These are phyloP conservation scores for Penicillium desertorum DNA, from an alignment of 495 filamentous ascomycete genomes.

Conservation along the genomic window DNA sequence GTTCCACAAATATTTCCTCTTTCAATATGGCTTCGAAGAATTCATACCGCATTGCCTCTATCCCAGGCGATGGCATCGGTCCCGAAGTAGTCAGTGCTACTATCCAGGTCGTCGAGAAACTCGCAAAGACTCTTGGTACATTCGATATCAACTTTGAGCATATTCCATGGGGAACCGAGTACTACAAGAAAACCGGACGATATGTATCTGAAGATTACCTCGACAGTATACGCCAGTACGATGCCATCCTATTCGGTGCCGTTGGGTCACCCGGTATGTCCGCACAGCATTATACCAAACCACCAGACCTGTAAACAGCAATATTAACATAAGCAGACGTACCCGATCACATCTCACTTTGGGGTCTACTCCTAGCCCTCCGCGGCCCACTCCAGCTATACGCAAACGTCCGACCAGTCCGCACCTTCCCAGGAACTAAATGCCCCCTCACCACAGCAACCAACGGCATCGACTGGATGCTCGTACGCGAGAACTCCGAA, in stretches of 20 bases:
- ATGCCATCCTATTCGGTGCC: conserved; percentile 50
- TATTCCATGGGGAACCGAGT: conserved; percentile 41
- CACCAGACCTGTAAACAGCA: background rate
- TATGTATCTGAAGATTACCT: conserved; percentile 45
- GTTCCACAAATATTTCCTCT: background rate
- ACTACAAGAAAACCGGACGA: conserved; percentile 42
- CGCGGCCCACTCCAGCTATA: conserved; percentile 51
- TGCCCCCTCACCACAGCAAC: conserved; percentile 41
- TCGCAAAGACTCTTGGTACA: conserved; percentile 31
- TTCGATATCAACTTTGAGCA: conserved; percentile 42
- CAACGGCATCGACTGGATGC: conserved; percentile 48
- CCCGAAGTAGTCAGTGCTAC: conserved; percentile 41
- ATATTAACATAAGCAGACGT: conserved; percentile 33
- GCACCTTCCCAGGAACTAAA: conserved; percentile 43
- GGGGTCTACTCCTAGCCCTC: conserved; percentile 50
- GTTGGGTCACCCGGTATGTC: conserved; percentile 41
- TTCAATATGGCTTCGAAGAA: conserved; percentile 12
- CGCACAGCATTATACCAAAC: too few relatives aligned
- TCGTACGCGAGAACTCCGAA: conserved; percentile 52
- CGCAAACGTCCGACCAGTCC: conserved; percentile 51
- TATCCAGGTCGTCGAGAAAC: conserved; percentile 35
- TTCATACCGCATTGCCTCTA: conserved; percentile 39
- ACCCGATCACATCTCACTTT: conserved; percentile 52
- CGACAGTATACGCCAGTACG: conserved; percentile 36
- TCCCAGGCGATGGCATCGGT: conserved; percentile 47